These are phyloP conservation scores for Colletotrichum sp. DNA, from an alignment of 2,329 filamentous ascomycete genomes.

Conservation along the genomic window DNA sequence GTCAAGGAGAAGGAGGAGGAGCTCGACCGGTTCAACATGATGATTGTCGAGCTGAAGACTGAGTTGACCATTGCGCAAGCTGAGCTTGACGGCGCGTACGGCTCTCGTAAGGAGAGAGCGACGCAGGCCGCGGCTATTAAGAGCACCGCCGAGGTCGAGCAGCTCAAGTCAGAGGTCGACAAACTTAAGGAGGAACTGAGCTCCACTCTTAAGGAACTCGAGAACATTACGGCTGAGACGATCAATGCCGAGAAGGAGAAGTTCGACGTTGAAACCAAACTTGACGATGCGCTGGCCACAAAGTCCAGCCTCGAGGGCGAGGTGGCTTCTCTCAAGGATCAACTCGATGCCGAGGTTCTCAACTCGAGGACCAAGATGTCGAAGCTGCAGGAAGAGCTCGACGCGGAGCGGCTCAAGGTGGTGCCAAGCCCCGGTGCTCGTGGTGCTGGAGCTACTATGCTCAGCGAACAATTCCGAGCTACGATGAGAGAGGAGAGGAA, in stretches of 20 bases:
- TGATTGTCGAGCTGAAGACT: slow-evolving; percentile 64
- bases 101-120: slow-evolving; percentile 62
- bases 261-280: slow-evolving; percentile 46
- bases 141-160: slow-evolving; percentile 48
- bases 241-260: slow-evolving; percentile 57
- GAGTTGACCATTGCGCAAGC: slow-evolving; percentile 66
- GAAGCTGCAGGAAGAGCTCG: slow-evolving; percentile 57
- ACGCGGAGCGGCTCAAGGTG: slow-evolving; percentile 54
- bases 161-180: slow-evolving; percentile 53
- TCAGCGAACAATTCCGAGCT: slow-evolving; percentile 61
- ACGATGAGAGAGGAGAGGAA: slow-evolving; percentile 63
- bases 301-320: slow-evolving; percentile 43
- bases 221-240: slow-evolving; percentile 58
- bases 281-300: slow-evolving; percentile 44
- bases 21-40: slow-evolving; percentile 54
- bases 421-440: slow-evolving; percentile 33
- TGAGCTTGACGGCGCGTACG: slow-evolving; percentile 67
- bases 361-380: slow-evolving; percentile 39
- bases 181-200: slow-evolving; percentile 56
- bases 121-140: slow-evolving; percentile 61
- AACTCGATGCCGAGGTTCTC: slow-evolving; percentile 47
- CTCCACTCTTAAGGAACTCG: slow-evolving; percentile 55
- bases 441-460: slow-evolving; percentile 53
- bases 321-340: slow-evolving; percentile 36
- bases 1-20: slow-evolving; percentile 56